phyloP scores from a whole-genome alignment of 768 basidiomycete genomes.

The Termitomyces sp. region DNA sequence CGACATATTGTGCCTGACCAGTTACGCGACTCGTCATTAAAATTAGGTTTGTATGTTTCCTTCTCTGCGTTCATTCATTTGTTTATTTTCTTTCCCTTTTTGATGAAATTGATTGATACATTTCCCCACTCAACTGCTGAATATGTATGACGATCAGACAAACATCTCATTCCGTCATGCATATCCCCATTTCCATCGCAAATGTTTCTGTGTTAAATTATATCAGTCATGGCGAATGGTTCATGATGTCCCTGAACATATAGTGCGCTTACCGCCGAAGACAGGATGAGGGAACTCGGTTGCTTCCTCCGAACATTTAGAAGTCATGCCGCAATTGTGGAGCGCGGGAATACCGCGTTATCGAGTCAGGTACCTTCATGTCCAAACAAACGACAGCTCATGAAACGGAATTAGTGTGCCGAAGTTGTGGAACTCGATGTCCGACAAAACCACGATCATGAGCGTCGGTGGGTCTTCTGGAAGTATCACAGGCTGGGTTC shows the following conservation, averaged over 20 bases:
- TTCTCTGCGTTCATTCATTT: not conserved
- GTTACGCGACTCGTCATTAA: not conserved
- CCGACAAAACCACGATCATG: not conserved
- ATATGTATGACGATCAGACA: not conserved
- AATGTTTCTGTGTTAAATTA: not conserved
- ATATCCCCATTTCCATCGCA: not conserved
- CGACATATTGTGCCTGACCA: not conserved
- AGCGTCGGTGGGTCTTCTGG: not conserved
- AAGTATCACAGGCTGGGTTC: not conserved
- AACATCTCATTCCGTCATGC: not conserved
- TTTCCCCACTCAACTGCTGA: not conserved
- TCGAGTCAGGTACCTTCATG: not conserved
- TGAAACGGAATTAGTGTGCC: not conserved
- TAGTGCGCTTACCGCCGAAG: not conserved
- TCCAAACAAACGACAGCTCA: not conserved
- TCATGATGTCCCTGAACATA: not conserved
- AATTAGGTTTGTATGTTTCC: not conserved
- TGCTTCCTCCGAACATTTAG: not conserved
- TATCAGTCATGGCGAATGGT: not conserved
- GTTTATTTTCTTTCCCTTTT: not conserved
- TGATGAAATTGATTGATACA: not conserved
- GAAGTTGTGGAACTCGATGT: not conserved
- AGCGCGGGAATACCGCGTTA: not conserved
- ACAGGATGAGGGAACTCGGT: not conserved
- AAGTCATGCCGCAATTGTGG: not conserved